phyloP scores from a whole-genome alignment of 352 stramenopile species.

The Phytopythium aichiense region DNA sequence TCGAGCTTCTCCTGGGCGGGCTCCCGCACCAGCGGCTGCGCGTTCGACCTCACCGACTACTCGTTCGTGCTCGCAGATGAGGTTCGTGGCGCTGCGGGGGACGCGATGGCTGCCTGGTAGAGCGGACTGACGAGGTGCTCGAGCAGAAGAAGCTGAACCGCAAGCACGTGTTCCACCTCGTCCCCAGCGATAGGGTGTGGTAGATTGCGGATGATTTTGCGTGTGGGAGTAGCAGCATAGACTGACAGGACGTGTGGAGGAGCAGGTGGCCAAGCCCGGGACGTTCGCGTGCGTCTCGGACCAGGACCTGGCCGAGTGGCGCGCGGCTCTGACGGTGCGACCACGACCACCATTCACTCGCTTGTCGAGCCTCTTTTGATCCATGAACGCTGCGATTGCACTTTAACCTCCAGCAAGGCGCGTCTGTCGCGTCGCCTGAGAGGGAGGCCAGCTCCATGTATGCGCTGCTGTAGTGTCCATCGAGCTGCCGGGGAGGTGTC shows the following conservation, averaged over 20 bases:
- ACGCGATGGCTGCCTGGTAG: neutral
- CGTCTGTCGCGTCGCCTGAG: neutral
- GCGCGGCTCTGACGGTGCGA: constrained; percentile 42
- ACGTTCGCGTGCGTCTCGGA: constrained; percentile 61
- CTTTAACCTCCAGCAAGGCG: neutral
- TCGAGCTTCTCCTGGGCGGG: constrained; percentile 52
- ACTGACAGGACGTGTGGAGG: neutral
- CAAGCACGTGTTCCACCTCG: constrained; percentile 63
- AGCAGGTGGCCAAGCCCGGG: constrained; percentile 39
- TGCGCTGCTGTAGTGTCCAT: too few relatives aligned
- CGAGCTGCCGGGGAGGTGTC: neutral
- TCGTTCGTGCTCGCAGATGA: constrained; percentile 41
- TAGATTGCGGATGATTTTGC: neutral
- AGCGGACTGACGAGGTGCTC: neutral
- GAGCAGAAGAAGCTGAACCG: constrained; percentile 51
- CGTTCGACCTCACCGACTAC: constrained; percentile 45
- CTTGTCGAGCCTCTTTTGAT: neutral
- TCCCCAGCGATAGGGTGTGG: constrained; percentile 45
- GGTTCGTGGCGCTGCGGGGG: constrained; percentile 11
- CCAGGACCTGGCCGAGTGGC: constrained; percentile 59
- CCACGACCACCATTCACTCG: neutral
- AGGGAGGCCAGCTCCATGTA: neutral
- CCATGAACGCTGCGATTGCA: neutral
- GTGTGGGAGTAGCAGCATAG: neutral
- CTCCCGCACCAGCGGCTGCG: constrained; percentile 31